phyloP scores from a whole-genome alignment of 331 rosid genomes.

The Acacia concinna region DNA sequence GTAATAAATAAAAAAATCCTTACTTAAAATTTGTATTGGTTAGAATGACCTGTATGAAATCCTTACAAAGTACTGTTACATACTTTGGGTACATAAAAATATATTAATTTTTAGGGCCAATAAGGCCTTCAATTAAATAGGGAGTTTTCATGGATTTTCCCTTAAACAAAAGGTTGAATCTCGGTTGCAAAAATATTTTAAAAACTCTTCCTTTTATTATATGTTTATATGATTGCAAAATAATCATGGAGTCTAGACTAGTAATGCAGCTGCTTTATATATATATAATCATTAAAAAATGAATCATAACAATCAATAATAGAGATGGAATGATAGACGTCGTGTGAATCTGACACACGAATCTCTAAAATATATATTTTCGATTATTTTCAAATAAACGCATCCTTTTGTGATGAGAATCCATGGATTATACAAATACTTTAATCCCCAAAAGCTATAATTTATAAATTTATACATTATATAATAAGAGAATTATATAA shows the following conservation, averaged over 20 bases:
- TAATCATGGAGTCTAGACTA: background rate
- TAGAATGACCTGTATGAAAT: too few relatives aligned
- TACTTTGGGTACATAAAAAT: too few relatives aligned
- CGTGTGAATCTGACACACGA: background rate
- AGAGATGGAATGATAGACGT: background rate
- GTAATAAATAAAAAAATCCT: too few relatives aligned
- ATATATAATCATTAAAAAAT: too few relatives aligned
- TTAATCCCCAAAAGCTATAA: background rate
- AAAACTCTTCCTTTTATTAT: background rate
- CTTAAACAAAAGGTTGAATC: background rate
- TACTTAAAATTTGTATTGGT: too few relatives aligned
- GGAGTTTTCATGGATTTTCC: background rate
- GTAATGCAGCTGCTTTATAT: background rate
- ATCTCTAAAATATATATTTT: too few relatives aligned
- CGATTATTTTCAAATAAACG: background rate
- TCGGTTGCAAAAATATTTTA: background rate
- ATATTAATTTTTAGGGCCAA: too few relatives aligned
- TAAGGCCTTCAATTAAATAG: background rate
- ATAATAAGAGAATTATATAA: background rate
- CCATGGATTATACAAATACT: background rate
- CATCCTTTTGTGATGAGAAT: background rate
- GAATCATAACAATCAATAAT: background rate
- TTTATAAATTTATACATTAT: background rate
- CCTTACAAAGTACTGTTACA: too few relatives aligned
- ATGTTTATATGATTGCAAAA: background rate